Percentiles rank a stretch among this genome's conserved stretches.
These are phyloP conservation scores for Spergularia marina DNA, from an alignment of 148 eudicot species.

Conservation along the genomic window DNA sequence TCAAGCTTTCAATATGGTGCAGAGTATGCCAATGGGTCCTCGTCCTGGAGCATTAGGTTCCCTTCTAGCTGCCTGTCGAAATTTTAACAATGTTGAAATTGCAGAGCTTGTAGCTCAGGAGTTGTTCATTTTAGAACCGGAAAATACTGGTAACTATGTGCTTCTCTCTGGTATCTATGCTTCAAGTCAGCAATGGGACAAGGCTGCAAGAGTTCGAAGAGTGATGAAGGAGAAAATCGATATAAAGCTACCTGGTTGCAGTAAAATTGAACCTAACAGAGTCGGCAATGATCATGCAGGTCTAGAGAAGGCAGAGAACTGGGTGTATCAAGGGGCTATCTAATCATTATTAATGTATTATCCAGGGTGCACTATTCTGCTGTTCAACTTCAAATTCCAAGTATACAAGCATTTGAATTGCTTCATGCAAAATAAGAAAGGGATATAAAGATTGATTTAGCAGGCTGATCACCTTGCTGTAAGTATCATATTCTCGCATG, in stretches of 20 bases:
- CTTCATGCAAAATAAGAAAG: not conserved
- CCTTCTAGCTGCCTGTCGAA: conserved; percentile 48
- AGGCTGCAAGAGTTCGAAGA: conserved; percentile 34
- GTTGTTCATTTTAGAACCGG: conserved; percentile 38
- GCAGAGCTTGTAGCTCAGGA: conserved; percentile 39
- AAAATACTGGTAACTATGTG: conserved; percentile 45
- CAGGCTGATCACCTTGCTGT: not conserved
- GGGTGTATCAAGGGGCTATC: not conserved
- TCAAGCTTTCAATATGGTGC: conserved; percentile 34
- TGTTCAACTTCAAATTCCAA: not conserved
- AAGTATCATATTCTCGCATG: not conserved
- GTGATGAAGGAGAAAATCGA: conserved; percentile 36
- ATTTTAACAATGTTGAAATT: conserved; percentile 35
- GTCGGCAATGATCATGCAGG: not conserved
- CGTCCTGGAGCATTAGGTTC: conserved; percentile 44
- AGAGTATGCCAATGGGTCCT: conserved; percentile 35
- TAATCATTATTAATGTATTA: not conserved
- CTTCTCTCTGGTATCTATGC: conserved; percentile 52
- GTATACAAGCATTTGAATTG: not conserved
- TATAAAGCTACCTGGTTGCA: conserved; percentile 38
- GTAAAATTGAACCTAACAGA: conserved; percentile 28
- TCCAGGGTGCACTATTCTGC: not conserved
- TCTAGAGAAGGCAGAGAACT: not conserved
- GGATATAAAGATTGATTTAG: not conserved
- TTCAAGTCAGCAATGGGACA: conserved; percentile 42